Base-by-base conservation (phyloP, 192 early-diverging fungal genomes). In the Coemansia sp. region DNA sequence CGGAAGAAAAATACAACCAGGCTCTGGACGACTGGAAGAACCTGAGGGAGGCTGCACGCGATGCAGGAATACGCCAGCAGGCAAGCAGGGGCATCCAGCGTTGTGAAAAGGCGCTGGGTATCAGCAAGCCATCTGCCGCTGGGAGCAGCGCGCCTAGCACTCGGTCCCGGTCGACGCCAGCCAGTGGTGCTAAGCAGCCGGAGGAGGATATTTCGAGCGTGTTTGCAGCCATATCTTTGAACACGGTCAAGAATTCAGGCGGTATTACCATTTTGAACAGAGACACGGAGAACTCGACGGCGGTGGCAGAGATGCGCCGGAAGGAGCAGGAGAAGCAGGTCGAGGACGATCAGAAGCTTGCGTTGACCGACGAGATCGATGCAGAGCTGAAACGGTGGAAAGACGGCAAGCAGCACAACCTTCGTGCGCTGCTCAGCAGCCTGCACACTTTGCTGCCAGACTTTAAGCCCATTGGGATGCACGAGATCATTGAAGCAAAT, bases 321-420 rank as follows among this genome's bases (percentile, higher is more conserved):
- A 88, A 89, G 66, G 91, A 93, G 33, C 77, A 85, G 24, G 75
- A 82, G 38, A 83, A 85, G 52, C 94, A 92, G 36, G 64, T 76
- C 5, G 93, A 96, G 45, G 97, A 96, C 48, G 88, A 87, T 15
- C 82, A 91, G 68, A 89, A 88, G 45, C 73, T 96, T 58, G 76
- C 83, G 57, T 74, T 92, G n/a, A 85, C 84, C 38, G 97, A 98
- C 76, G 74, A 87, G 10, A 88, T 96, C 6, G 95, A 97, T 57
- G 84, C 77, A 18, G 85, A 88, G 74, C 85, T 97, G 61, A 70
- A 79, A 16, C 59, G 56, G 16, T 98, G 97, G 97, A 88, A 89
- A 41, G 71, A 85, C 9, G 94, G 93, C 34, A 99, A 99, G 75
- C 93, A 97, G 66, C 85, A 85, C 36, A 99, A 99, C 69, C 67